These are phyloP conservation scores for Blastobotrys illinoisensis DNA, from an alignment of 1,139 yeast species.

Conservation along the genomic window DNA sequence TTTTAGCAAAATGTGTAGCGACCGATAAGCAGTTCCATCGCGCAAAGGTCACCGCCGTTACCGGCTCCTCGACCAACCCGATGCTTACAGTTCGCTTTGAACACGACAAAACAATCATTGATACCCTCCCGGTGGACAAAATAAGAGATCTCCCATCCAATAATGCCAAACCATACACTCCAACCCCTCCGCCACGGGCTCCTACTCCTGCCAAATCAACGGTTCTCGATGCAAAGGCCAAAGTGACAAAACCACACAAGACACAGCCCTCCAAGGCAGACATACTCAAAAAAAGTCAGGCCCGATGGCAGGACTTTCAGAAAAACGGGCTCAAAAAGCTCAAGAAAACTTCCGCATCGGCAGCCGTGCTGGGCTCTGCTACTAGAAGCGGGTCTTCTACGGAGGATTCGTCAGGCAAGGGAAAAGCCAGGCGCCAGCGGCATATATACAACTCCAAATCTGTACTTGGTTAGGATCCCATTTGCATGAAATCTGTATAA, in stretches of 20 bases:
- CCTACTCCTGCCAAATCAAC: not conserved
- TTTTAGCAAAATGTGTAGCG: conserved; percentile 27
- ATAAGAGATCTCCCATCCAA: conserved; percentile 15
- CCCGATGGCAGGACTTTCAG: conserved; percentile 33
- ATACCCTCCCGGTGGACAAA: conserved; percentile 24
- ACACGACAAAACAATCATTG: conserved; percentile 19
- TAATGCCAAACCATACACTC: not conserved
- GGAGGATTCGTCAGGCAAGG: not conserved
- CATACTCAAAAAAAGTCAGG: conserved; percentile 25
- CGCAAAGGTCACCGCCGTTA: conserved; percentile 28
- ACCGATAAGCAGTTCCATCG: conserved; percentile 27
- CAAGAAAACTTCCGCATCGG: conserved; percentile 8
- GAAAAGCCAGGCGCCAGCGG: not conserved
- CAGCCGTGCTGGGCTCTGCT: not conserved
- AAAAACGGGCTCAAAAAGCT: conserved; percentile 25
- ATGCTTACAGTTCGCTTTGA: conserved; percentile 28
- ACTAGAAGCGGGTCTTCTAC: not conserved
- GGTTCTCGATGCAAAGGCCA: not conserved
- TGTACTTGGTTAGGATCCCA: not conserved
- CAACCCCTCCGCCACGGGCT: conserved; percentile 1
- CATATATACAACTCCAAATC: not conserved
- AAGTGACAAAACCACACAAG: not conserved
- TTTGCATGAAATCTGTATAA: too few species aligned
- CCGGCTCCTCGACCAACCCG: conserved; percentile 27
- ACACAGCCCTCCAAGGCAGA: conserved; percentile 21